Percentiles rank a stretch among this genome's conserved stretches.
Conservation (phyloP, 352 stramenopile genomes). For the Phytopythium delawarense region DNA sequence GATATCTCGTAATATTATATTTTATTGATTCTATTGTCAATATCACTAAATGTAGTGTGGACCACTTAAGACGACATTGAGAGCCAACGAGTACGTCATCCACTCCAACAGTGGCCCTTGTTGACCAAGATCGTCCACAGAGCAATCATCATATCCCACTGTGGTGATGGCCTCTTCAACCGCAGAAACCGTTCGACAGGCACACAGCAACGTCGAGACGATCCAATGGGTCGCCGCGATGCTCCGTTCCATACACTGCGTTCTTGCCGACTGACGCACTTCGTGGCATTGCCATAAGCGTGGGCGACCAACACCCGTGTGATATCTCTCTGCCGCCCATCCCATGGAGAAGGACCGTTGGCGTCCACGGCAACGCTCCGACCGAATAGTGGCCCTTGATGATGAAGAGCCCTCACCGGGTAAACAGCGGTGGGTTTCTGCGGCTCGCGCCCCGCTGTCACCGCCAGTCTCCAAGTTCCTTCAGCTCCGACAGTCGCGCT, state of each 20-base stretch:
- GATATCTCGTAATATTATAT: too few species aligned
- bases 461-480: slow-evolving; percentile 1
- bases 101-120: background rate
- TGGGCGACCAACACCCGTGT: background rate
- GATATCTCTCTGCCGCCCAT: background rate
- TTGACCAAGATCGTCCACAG: background rate
- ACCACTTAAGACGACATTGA: too few species aligned
- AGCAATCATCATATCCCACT: background rate
- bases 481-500: background rate
- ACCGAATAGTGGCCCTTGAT: slow-evolving; percentile 7
- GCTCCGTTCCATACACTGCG: too few species aligned
- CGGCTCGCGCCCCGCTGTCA: background rate
- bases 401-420: background rate
- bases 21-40: too few species aligned
- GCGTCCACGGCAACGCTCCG: background rate
- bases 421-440: background rate
- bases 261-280: background rate
- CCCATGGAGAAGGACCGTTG: background rate
- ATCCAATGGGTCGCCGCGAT: too few species aligned
- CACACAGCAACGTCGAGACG: too few species aligned
- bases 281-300: background rate
- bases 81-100: too few species aligned
- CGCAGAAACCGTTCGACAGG: background rate
- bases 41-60: too few species aligned
- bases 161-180: background rate